Evolutionary conservation across 2,329 filamentous ascomycete species (phyloP), one percentile per base, ranked within the genome.

Genomic region (Colletotrichum sp.): DNA sequence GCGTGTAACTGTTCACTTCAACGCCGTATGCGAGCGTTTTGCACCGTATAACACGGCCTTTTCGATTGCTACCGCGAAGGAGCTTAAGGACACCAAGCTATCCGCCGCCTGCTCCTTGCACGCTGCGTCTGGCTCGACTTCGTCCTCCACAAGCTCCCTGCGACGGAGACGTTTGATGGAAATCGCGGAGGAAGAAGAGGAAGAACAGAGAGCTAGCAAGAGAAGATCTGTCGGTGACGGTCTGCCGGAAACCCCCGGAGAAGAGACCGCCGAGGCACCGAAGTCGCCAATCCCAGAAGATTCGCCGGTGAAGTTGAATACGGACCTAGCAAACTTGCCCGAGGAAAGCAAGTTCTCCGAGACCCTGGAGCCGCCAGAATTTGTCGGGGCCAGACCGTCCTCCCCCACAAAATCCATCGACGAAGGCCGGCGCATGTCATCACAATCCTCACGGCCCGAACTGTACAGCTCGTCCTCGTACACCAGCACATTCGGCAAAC

Each of bases 151-250:
- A 65, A 96, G 94, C 82, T 98, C 95, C 7, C 88, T 96, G 78
- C 92, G 94, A 75, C 90, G 93, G 81, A 91, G 93, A 80, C 93
- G 95, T 79, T 87, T 98, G 80, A 94, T 96, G 86, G 96, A 98
- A 86, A 98, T 98, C 82, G 93, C 94, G n/a, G 97, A 98, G 85
- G 95, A 97, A 86, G 94, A 94, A 70, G 95, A 98, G 82, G 96
- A 98, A 80, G 92, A 93, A 75, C 87, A 89, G 75, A 85, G 91
- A 78, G 87, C 91, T 32, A 86, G 85, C 57, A 93, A 92, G 80
- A 87, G 91, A 71, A 88, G 93, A 80, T 92, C 90, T 3, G 84
- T 90, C 9, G 86, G 89, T 8, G 87, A 90, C 79, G 84, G 85
- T 64, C 72, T 79, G 68, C 74, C 80, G 13, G 68, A 71, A 34